phyloP scores from a whole-genome alignment of 78 protist species.

The Andalucia godoyi region DNA sequence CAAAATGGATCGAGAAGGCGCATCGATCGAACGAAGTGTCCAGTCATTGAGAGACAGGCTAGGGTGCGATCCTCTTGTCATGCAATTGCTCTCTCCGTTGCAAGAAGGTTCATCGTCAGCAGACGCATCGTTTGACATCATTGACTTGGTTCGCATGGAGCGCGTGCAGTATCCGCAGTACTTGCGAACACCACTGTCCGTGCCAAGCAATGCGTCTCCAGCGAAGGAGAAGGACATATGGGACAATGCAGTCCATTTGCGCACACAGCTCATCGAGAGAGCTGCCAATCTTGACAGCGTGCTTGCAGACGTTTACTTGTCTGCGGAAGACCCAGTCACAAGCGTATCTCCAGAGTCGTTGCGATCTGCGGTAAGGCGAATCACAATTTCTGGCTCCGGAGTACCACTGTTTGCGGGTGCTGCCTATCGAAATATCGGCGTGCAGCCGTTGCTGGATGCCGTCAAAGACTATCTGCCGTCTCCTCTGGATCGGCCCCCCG shows the following conservation, averaged over 20 bases:
- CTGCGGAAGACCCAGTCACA: too few species aligned
- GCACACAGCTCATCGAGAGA: too few species aligned
- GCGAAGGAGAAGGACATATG: neutral
- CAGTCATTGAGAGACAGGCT: neutral
- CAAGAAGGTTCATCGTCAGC: neutral
- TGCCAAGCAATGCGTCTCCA: neutral
- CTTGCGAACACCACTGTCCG: neutral
- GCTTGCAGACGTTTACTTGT: too few species aligned
- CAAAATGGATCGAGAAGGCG: conserved; percentile 86
- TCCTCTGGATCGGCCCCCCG: conserved; percentile 50
- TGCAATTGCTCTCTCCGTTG: conserved; percentile 47
- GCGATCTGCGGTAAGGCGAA: too few species aligned
- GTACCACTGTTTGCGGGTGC: conserved; percentile 56
- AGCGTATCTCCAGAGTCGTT: too few species aligned
- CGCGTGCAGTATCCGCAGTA: neutral
- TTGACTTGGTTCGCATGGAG: neutral
- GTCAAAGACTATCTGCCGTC: conserved; percentile 74
- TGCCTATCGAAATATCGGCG: conserved; percentile 60
- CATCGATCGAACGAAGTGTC: conserved; percentile 32
- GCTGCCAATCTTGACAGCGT: too few species aligned
- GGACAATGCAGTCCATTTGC: neutral
- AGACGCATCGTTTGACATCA: neutral
- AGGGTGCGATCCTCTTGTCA: conserved; percentile 13
- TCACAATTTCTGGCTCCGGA: conserved; percentile 9
- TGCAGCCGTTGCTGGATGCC: conserved; percentile 80